phyloP scores from a whole-genome alignment of 1,284 basidiomycete species.

The Hortiboletus rubellus region DNA sequence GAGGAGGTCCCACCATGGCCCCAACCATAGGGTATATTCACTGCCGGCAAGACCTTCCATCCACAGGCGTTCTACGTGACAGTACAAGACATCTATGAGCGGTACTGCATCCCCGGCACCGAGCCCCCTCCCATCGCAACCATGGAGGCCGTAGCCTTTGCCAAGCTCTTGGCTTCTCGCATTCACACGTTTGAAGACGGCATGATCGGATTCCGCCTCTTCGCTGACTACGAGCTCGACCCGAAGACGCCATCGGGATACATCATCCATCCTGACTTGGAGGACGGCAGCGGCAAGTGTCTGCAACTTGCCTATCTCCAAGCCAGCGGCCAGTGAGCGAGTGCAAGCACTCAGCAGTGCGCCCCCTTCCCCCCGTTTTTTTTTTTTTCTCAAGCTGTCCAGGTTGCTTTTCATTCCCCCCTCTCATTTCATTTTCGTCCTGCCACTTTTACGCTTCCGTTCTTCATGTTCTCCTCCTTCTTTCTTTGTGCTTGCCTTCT shows the following conservation, averaged over 20 bases:
- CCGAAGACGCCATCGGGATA: neutral
- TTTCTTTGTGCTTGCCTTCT: too few species aligned
- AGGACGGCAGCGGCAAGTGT: neutral
- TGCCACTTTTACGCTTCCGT: too few species aligned
- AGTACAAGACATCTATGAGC: neutral
- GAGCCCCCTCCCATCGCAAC: neutral
- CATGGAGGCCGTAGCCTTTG: neutral
- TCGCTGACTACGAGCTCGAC: neutral
- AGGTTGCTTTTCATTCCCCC: too few species aligned
- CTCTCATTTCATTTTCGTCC: too few species aligned
- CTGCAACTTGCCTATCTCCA: neutral
- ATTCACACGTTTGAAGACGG: neutral
- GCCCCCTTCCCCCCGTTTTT: too few species aligned
- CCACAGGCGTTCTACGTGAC: neutral
- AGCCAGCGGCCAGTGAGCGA: too few species aligned
- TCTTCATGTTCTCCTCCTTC: too few species aligned
- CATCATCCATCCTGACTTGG: neutral
- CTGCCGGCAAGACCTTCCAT: neutral
- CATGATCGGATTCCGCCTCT: neutral
- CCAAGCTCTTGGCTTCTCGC: neutral
- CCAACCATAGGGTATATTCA: neutral
- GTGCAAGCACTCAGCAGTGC: too few species aligned
- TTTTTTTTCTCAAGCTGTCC: too few species aligned
- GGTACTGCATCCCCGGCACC: neutral
- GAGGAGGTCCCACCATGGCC: neutral